Evolutionary conservation across 768 basidiomycete genomes (phyloP).

Genomic region (Tylopilus intermedius): DNA sequence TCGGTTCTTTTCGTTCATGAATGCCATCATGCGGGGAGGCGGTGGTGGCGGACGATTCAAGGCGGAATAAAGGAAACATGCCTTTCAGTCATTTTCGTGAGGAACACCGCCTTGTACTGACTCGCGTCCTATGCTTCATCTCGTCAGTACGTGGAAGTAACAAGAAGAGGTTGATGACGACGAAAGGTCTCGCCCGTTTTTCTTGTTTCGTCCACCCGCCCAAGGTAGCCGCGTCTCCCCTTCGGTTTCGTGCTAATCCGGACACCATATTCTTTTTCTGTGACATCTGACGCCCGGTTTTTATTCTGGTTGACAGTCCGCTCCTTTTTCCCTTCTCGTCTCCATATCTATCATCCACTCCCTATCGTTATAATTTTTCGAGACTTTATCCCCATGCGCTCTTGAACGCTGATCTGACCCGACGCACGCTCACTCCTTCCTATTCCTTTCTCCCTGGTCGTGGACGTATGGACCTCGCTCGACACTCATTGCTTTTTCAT

Average conservation of each 20-base stretch:
- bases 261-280: neutral
- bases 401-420: neutral
- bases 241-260: neutral
- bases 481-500: slow-evolving; percentile 6
- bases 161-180: neutral
- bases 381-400: neutral
- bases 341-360: neutral
- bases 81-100: neutral
- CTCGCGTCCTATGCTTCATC: neutral
- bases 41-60: slow-evolving; percentile 56
- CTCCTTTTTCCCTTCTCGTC: neutral
- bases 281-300: neutral
- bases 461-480: slow-evolving; percentile 7
- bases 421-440: slow-evolving; percentile 9
- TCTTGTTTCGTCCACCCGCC: neutral
- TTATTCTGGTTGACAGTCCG: neutral
- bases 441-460: neutral
- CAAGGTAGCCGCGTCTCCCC: neutral
- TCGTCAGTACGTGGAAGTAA: neutral
- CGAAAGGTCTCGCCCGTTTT: neutral
- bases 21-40: slow-evolving; percentile 78
- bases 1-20: slow-evolving; percentile 85
- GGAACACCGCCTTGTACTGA: neutral
- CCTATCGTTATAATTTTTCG: slow-evolving; percentile 4
- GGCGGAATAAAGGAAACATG: slow-evolving; percentile 29